Evolutionary conservation across 768 basidiomycete genomes (phyloP).

Genomic region (Xerocomus spinulosus): DNA sequence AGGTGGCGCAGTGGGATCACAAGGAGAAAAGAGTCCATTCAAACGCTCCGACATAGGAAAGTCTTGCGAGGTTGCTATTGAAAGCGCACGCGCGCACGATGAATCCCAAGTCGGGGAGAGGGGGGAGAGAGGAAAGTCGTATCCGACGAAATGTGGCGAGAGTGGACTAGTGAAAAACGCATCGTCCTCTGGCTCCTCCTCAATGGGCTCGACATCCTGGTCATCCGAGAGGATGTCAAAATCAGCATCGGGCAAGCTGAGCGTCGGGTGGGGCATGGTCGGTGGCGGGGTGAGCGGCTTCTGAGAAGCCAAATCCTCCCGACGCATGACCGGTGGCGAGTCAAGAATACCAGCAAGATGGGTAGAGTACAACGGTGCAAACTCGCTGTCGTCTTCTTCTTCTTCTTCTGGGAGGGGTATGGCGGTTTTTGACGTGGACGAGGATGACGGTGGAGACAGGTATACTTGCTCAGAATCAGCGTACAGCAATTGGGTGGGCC

Average conservation of each 20-base stretch:
- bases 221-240: constrained; percentile 13
- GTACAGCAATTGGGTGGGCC: constrained; percentile 12
- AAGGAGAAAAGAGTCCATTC: constrained; percentile 19
- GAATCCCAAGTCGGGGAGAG: constrained; percentile 34
- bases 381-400: constrained; percentile 21
- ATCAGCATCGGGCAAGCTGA: constrained; percentile 36
- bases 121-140: constrained; percentile 28
- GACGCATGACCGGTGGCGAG: constrained; percentile 33
- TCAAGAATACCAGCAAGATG: constrained; percentile 32
- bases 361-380: constrained; percentile 18
- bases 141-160: constrained; percentile 13
- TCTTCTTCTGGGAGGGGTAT: constrained; percentile 26
- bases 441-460: constrained; percentile 26
- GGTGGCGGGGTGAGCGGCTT: constrained; percentile 41
- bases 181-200: constrained; percentile 19
- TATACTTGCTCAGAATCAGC: constrained; percentile 22
- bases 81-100: constrained; percentile 8
- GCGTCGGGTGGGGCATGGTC: constrained; percentile 36
- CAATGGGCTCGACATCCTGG: constrained; percentile 12
- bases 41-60: constrained; percentile 14
- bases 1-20: constrained; percentile 7
- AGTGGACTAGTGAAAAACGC: constrained; percentile 14
- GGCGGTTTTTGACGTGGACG: constrained; percentile 24
- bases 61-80: constrained; percentile 14
- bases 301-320: constrained; percentile 26